Conservation (phyloP, 176 grass and related monocot species). For the Elymus sibiricus region DNA sequence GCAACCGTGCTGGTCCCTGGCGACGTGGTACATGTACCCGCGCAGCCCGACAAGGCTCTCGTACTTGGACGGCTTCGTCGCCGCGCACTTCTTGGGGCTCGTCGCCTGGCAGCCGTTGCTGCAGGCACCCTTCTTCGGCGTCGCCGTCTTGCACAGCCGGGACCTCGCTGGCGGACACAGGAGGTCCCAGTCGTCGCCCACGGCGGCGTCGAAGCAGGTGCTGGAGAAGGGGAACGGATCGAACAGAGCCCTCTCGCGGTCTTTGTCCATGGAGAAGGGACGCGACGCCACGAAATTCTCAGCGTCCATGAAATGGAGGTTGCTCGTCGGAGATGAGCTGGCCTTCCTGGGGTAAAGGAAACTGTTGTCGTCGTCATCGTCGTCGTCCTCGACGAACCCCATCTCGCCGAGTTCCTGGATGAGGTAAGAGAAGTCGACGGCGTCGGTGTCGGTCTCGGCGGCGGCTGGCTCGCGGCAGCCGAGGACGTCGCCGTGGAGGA, state of each 20-base stretch:
- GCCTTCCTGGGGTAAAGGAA: neutral
- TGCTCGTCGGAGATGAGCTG: neutral
- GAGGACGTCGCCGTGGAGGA: slow-evolving; percentile 34
- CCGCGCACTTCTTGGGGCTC: slow-evolving; percentile 35
- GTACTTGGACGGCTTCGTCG: slow-evolving; percentile 29
- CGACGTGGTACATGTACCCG: slow-evolving; percentile 55
- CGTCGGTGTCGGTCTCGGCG: neutral
- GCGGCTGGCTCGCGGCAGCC: neutral
- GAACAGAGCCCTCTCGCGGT: slow-evolving; percentile 3
- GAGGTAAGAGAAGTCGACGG: slow-evolving; percentile 23
- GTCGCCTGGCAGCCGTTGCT: neutral
- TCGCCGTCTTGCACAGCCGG: slow-evolving; percentile 17
- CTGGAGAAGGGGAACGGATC: slow-evolving; percentile 28
- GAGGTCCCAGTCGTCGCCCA: neutral
- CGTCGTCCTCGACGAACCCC: slow-evolving; percentile 32
- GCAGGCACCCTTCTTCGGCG: slow-evolving; percentile 26
- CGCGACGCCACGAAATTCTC: neutral
- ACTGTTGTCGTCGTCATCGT: slow-evolving; percentile 22
- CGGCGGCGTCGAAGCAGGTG: neutral
- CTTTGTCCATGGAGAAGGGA: slow-evolving; percentile 22
- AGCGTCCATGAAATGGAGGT: slow-evolving; percentile 13
- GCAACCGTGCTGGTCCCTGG: slow-evolving; percentile 84
- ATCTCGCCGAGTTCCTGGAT: slow-evolving; percentile 33
- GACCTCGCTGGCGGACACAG: neutral
- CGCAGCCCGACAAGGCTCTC: slow-evolving; percentile 48